Percentiles rank a stretch among this genome's conserved stretches.
These are phyloP conservation scores for Mrakia gelida DNA, from an alignment of 768 basidiomycete genomes.

Conservation along the genomic window DNA sequence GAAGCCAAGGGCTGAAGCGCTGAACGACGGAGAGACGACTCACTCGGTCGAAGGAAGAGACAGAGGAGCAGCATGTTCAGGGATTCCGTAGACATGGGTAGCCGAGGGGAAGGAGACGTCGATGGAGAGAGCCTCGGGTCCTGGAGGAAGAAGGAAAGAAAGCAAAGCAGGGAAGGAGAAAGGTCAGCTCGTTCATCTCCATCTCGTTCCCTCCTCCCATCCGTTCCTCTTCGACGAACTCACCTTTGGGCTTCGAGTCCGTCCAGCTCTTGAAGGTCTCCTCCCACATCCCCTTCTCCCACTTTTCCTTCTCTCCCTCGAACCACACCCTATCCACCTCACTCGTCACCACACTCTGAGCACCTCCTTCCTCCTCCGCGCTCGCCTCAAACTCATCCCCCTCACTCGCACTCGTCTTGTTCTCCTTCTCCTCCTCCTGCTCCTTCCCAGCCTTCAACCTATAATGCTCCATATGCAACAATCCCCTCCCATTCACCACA, in stretches of 20 bases:
- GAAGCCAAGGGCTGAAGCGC: no score
- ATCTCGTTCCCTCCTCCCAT: background rate
- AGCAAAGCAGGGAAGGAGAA: background rate
- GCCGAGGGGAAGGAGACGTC: conserved; percentile 92
- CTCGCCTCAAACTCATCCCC: conserved; percentile 46
- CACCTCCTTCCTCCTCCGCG: conserved; percentile 45
- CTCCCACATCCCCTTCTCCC: conserved; percentile 81
- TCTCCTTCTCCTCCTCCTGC: conserved; percentile 40
- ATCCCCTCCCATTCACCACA: conserved; percentile 78
- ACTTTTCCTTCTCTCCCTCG: conserved; percentile 60
- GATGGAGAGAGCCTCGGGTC: conserved; percentile 87
- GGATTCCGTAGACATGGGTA: conserved; percentile 88
- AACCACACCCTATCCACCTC: conserved; percentile 58
- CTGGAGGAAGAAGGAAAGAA: conserved; percentile 49
- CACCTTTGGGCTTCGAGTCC: conserved; percentile 93
- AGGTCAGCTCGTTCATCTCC: conserved; percentile 11
- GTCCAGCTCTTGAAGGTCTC: conserved; percentile 83
- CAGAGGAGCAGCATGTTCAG: conserved; percentile 87
- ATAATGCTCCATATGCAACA: conserved; percentile 98
- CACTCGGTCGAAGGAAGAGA: conserved; percentile 73
- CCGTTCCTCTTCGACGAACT: background rate
- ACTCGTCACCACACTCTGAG: conserved; percentile 51
- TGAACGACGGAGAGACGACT: background rate
- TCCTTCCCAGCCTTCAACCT: conserved; percentile 51
- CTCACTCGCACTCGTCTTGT: conserved; percentile 34